Evolutionary conservation across 2,329 filamentous ascomycete species (phyloP), one percentile per base, ranked within the genome.

Genomic region (Claviceps sp.): DNA sequence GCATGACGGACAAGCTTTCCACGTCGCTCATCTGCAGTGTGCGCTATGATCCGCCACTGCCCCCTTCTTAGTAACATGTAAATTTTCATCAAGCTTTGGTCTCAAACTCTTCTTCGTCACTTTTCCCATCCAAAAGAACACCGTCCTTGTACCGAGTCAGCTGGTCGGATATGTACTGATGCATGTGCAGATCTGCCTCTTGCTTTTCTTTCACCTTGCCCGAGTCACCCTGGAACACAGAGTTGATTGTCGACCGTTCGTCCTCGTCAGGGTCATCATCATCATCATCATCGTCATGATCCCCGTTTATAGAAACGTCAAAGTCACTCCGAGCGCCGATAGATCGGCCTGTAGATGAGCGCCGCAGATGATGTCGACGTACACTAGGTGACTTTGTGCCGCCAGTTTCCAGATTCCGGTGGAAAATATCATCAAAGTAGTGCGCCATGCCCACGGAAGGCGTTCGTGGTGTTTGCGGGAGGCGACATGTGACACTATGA

Each of bases 371-470:
- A 29, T 73, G 71, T 20, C 76, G 76, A 57, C 71, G 75, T 36
- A 39, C 20, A 23, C 62, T 64, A 3, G 66, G 58, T 5, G 67
- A 60, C 57, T 68, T 61, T 56, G 70, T 61, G 53, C 63, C 53
- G 49, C 68, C 58, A 61, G 71, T 58, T 40, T 64, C 62, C 26
- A 67, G 59, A 26, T 56, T 66, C n/a, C 71, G 70, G 49, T 68
- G 66, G 66, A 95, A 85, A 54, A 89, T 80, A 62, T 97, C 91
- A 61, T 97, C 91, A 64, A 97, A 97, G 74, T 97, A 97, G 66
- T 96, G 90, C 7, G 85, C 78, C 69, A 94, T 91, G 42, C 84
- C 88, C 1, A 81, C 79, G 2, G 84, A 82, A 2, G 91, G 90
- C 3, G 89, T 94, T 48, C 89, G 86, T 14, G 93, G 93, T 0